Base-by-base conservation (phyloP, 1,284 basidiomycete genomes). In the Puccinia novopanici region DNA sequence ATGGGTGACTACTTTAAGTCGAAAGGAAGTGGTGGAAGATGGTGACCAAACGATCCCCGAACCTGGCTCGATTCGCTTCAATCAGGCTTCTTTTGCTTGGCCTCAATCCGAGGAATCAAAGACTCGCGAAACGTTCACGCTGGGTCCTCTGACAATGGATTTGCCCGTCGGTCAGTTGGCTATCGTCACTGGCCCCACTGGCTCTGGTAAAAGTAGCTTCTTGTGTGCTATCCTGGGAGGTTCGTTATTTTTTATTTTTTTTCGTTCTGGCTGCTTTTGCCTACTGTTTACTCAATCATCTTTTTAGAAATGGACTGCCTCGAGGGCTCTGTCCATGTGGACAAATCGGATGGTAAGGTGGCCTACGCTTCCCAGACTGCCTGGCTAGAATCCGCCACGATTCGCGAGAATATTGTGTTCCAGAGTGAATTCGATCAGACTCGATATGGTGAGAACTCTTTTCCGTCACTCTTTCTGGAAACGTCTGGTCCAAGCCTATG, bases 21-120 rank as follows among this genome's bases (percentile, higher is more conserved):
- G 75, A 67, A 42, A 3, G 19, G 24, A 67, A 76, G 81, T 17
- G 27, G 27, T 19, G 3, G 27, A 61, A 3, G 34, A 22, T 13
- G 34, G 34, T 34, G 75, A 81, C 17, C 37, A 52, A 27, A 59
- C 57, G 50, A 73, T 45, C 22, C 30, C n/a, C 17, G 80, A 75
- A 57, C 61, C n/a, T 59, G 79, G 71, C 17, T 72, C 37, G n/a
- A 57, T 57, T 48, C 27, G 42, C 27, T 45, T 80, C 30, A n/a
- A 70, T 30, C 19, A 68, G 17, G 79, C 89, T 8, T 84, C 85
- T 0, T 91, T 91, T 82, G 87, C 88, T 82, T 91, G 91, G 91
- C 70, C 79, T 17, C 37, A 52, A 54, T 63, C 59, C 6, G 59
- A 42, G 22, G 79, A 80, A 65, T 50, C 55, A 27, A 65, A 15